phyloP scores from a whole-genome alignment of 2,329 filamentous ascomycete genomes.

The Penicillium hordei region DNA sequence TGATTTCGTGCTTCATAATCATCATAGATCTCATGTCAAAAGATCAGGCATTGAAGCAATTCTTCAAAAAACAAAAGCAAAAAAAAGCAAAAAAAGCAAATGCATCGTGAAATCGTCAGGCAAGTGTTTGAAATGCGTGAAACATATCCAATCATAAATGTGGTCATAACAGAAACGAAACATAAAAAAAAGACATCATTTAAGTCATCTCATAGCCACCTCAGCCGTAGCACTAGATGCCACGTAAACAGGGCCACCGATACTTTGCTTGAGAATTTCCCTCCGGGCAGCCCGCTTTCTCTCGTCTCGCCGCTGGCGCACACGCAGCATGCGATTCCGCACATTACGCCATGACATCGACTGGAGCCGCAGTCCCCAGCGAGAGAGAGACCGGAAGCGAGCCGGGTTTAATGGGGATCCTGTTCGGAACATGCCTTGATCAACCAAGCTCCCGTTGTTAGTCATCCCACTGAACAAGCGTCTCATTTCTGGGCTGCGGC shows the following conservation, averaged over 20 bases:
- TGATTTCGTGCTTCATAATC: constrained; percentile 19
- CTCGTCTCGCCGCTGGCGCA: constrained; percentile 46
- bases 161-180: constrained; percentile 6
- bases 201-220: constrained; percentile 12
- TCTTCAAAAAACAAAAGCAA: constrained; percentile 7
- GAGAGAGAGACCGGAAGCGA: constrained; percentile 38
- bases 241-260: constrained; percentile 47
- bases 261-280: constrained; percentile 55
- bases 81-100: constrained; percentile 6
- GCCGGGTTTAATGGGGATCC: constrained; percentile 34
- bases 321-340: constrained; percentile 48
- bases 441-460: constrained; percentile 35
- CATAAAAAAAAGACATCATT: neutral
- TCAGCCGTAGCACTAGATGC: constrained; percentile 33
- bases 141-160: constrained; percentile 17
- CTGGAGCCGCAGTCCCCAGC: constrained; percentile 50
- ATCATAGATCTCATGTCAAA: constrained; percentile 22
- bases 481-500: constrained; percentile 34
- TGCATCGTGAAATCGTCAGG: constrained; percentile 20
- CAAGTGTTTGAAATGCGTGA: constrained; percentile 1
- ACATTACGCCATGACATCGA: constrained; percentile 53
- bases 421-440: constrained; percentile 30
- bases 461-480: constrained; percentile 27
- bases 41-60: constrained; percentile 8
- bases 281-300: constrained; percentile 53